A percentile compares a stretch with the other conserved stretches of the same genome.
Conservation (phyloP, 2,329 filamentous ascomycete species). For the Fusarium newnesense region DNA sequence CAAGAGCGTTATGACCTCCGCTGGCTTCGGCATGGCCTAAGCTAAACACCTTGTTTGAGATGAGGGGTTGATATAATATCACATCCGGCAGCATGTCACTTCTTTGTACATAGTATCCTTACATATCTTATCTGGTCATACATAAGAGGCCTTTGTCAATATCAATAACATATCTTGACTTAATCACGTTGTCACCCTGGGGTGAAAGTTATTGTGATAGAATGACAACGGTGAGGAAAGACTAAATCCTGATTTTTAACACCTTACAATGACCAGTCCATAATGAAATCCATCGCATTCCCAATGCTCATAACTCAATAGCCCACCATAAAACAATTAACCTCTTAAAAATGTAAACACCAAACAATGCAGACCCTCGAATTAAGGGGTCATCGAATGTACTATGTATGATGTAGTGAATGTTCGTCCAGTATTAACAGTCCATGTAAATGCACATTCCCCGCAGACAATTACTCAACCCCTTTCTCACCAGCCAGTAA, state of each 20-base stretch:
- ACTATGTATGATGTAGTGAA: constrained; percentile 25
- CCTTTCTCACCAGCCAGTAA: not conserved
- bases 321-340: constrained; percentile 3
- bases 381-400: constrained; percentile 11
- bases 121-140: constrained; percentile 5
- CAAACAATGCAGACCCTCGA: constrained; percentile 14
- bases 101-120: constrained; percentile 33
- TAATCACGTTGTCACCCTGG: not conserved
- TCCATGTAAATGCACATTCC: constrained; percentile 8
- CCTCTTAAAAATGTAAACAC: constrained; percentile 15
- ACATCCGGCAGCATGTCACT: constrained; percentile 13
- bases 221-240: not conserved
- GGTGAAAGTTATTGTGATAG: not conserved
- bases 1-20: constrained; percentile 51
- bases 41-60: constrained; percentile 31
- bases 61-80: not conserved
- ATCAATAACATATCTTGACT: constrained; percentile 15
- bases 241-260: constrained; percentile 8
- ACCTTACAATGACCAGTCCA: constrained; percentile 16
- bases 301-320: constrained; percentile 6
- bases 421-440: constrained; percentile 33
- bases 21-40: constrained; percentile 59
- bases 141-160: constrained; percentile 21
- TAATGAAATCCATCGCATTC: not conserved
- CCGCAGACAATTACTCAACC: not conserved